These are phyloP conservation scores for Musa beccarii DNA, from an alignment of 176 grass and related monocot genomes.

Conservation along the genomic window DNA sequence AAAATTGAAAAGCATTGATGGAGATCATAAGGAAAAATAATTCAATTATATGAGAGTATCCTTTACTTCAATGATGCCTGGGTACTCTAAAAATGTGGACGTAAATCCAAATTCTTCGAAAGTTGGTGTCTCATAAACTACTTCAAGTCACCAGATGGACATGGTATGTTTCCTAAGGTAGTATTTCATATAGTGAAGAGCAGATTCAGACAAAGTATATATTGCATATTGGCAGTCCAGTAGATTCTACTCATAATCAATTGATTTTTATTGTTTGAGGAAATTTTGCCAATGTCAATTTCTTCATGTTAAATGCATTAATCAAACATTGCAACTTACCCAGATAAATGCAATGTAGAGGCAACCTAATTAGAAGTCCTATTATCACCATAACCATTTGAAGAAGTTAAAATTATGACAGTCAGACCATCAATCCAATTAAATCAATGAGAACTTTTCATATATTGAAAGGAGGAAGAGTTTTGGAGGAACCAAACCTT, in stretches of 20 bases:
- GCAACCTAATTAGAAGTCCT: background rate
- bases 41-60: background rate
- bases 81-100: background rate
- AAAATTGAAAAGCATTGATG: background rate
- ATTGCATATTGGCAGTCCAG: background rate
- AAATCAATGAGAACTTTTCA: conserved; percentile 2
- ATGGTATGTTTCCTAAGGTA: too few species aligned
- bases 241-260: background rate
- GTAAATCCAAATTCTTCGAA: background rate
- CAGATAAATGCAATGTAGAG: background rate
- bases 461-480: background rate
- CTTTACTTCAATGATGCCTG: background rate
- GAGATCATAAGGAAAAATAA: background rate
- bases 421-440: background rate
- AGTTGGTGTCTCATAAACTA: background rate
- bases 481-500: conserved; percentile 35
- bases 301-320: background rate
- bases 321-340: background rate
- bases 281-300: background rate
- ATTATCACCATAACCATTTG: background rate
- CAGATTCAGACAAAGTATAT: background rate
- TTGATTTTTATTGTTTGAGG: background rate
- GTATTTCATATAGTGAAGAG: background rate
- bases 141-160: too few species aligned
- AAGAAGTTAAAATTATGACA: background rate